Evolutionary conservation across 2,329 filamentous ascomycete genomes (phyloP).

Genomic region (Fusarium guadeloupense): DNA sequence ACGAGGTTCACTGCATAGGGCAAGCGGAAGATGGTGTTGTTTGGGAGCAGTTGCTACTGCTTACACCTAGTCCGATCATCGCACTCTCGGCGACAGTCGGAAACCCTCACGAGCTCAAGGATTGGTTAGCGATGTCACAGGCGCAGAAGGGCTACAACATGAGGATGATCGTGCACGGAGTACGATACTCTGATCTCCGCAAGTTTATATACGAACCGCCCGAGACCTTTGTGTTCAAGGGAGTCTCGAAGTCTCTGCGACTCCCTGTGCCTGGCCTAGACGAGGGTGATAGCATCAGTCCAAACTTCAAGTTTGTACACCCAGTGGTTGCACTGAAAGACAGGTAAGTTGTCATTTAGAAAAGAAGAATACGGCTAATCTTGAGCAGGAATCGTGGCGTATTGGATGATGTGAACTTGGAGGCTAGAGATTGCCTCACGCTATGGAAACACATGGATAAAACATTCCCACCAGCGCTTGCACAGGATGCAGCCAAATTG

Average conservation of each 20-base stretch:
- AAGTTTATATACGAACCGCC: constrained; percentile 74
- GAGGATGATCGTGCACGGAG: constrained; percentile 72
- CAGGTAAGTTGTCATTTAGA: constrained; percentile 47
- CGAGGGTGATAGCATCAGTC: constrained; percentile 51
- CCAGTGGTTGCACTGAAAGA: constrained; percentile 72
- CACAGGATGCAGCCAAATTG: constrained; percentile 49
- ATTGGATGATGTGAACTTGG: constrained; percentile 73
- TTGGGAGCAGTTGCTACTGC: constrained; percentile 80
- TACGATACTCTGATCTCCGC: constrained; percentile 80
- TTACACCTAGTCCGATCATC: constrained; percentile 80
- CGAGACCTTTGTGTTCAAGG: constrained; percentile 59
- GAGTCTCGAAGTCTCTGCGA: constrained; percentile 55
- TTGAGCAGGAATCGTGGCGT: constrained; percentile 61
- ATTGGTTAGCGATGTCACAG: constrained; percentile 74
- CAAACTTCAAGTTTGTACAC: constrained; percentile 69
- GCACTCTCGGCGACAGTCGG: constrained; percentile 83
- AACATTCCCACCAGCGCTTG: neutral
- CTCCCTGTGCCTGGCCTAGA: constrained; percentile 59
- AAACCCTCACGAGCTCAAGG: constrained; percentile 74
- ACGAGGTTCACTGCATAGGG: constrained; percentile 83
- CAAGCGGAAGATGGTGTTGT: constrained; percentile 79
- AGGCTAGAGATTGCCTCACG: constrained; percentile 74
- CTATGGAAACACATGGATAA: constrained; percentile 73
- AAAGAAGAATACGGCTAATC: constrained; percentile 5
- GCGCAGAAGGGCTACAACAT: constrained; percentile 69